Evolutionary conservation across 2,329 filamentous ascomycete species (phyloP), one percentile per base, ranked within the genome.

Genomic region (Aureobasidium sp.): DNA sequence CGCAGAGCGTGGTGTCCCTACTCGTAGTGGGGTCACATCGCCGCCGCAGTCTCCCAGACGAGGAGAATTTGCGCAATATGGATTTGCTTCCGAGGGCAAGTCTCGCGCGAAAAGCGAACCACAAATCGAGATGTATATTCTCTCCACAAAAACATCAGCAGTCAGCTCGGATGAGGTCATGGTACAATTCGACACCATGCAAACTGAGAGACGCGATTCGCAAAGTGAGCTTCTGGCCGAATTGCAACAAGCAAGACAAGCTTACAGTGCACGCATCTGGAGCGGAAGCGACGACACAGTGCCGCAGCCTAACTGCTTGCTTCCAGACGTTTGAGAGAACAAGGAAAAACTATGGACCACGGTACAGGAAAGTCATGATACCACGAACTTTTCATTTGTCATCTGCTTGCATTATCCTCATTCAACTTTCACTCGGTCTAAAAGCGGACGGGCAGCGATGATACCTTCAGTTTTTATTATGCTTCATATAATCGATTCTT

Each of bases 181-280:
- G 17, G 39, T 56, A 3, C 39, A 56, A 17, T 23, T 44, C n/a
- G 17, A 44, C 17, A 56, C 52, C 23, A 27, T 44, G 10, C 37
- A 44, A 17, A 44, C 26, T 6, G 55, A 58, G 32, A 47, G 32
- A 32, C 55, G 55, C 12, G 55, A 47, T 3, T 58, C 55, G 15
- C 55, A 58, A 32, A 47, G 12, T 13, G 41, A 58, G 7, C 42
- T 58, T 8, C 42, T 58, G 12, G 55, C 41, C 1, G 42, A 58
- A 20, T 20, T 47, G n/a, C 41, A 46, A 27, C 32, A 34, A 23
- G 55, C 55, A 8, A 58, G 32, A 23, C 55, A 58, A 47, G 42
- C 41, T 12, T 58, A 58, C 42, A 47, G 42, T 59, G 44, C 56
- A 23, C 56, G 56, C 26, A 50, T 59, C 17, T 59, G 56, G 56